Conservation (phyloP, 768 basidiomycete genomes). For the Mycena alexandri region DNA sequence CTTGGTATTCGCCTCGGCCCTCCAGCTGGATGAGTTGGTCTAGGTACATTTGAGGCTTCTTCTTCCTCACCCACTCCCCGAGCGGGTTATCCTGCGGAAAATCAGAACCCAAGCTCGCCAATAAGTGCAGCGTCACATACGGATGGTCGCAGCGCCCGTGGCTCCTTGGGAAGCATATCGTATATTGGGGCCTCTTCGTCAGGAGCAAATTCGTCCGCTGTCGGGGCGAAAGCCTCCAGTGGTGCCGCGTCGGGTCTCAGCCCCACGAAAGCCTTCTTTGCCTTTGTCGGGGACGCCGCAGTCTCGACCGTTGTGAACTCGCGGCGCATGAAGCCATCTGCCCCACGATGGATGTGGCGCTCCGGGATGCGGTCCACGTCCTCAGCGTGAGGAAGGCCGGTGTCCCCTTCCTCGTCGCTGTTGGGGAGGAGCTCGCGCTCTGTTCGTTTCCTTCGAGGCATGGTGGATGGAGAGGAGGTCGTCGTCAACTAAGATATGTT, state of each 20-base stretch:
- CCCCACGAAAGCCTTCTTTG: too few species aligned
- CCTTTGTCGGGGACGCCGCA: not conserved
- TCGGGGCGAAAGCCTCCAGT: too few species aligned
- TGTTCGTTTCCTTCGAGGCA: too few species aligned
- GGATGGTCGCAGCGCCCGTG: not conserved
- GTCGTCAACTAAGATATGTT: too few species aligned
- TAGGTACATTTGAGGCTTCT: too few species aligned
- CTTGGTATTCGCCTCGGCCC: constrained; percentile 1
- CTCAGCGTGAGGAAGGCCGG: too few species aligned
- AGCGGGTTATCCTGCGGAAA: constrained; percentile 4
- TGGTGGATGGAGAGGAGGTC: too few species aligned
- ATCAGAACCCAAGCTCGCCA: too few species aligned
- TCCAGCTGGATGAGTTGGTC: not conserved
- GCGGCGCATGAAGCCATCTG: not conserved
- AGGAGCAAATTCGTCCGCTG: too few species aligned
- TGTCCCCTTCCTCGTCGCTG: not conserved
- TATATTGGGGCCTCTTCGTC: not conserved
- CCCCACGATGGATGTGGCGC: not conserved
- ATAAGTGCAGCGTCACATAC: not conserved
- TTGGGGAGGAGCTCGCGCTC: too few species aligned
- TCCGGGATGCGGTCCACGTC: not conserved
- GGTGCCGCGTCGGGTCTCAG: too few species aligned
- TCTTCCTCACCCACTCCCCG: too few species aligned
- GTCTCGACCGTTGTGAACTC: not conserved
- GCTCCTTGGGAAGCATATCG: not conserved